Percentiles rank a stretch among this genome's conserved stretches.
phyloP scores from a whole-genome alignment of 2,329 filamentous ascomycete species.

The Hypoxylon sp. region DNA sequence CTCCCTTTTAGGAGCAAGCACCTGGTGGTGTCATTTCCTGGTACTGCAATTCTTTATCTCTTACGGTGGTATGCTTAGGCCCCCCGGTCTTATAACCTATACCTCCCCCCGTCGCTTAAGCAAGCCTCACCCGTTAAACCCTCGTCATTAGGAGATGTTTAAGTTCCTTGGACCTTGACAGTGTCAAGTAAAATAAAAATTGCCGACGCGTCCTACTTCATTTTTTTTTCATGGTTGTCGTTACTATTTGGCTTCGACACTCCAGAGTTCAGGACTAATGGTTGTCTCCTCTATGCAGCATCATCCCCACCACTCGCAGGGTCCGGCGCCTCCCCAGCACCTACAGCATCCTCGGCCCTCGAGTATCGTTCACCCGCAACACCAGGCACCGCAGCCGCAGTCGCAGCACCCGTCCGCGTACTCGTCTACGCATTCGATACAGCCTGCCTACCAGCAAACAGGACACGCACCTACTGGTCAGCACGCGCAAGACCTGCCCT shows the following conservation, averaged over 20 bases:
- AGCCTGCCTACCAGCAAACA: constrained; percentile 78
- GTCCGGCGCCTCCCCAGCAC: constrained; percentile 76
- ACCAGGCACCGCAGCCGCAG: constrained; percentile 73
- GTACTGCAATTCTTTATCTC: constrained; percentile 54
- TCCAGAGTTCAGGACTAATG: constrained; percentile 65
- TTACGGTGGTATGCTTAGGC: constrained; percentile 50
- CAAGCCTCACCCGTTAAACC: constrained; percentile 56
- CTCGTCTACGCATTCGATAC: constrained; percentile 74
- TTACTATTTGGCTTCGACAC: constrained; percentile 54
- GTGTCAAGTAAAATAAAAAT: constrained; percentile 62
- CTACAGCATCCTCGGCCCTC: constrained; percentile 80
- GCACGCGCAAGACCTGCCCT: constrained; percentile 78
- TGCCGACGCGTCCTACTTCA: constrained; percentile 64
- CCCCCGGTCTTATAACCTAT: constrained; percentile 53
- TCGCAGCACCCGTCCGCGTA: constrained; percentile 77
- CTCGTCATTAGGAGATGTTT: constrained; percentile 63
- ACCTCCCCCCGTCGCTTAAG: constrained; percentile 52
- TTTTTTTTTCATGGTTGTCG: constrained; percentile 59
- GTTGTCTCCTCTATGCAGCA: constrained; percentile 78
- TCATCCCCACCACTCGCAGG: constrained; percentile 81
- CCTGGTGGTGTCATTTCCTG: constrained; percentile 53
- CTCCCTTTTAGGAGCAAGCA: constrained; percentile 52
- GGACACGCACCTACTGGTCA: constrained; percentile 74
- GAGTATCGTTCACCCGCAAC: constrained; percentile 81
- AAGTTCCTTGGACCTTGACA: constrained; percentile 62